Evolutionary conservation across 345 rosid genomes (phyloP).

Genomic region (Boechera divaricarpa): DNA sequence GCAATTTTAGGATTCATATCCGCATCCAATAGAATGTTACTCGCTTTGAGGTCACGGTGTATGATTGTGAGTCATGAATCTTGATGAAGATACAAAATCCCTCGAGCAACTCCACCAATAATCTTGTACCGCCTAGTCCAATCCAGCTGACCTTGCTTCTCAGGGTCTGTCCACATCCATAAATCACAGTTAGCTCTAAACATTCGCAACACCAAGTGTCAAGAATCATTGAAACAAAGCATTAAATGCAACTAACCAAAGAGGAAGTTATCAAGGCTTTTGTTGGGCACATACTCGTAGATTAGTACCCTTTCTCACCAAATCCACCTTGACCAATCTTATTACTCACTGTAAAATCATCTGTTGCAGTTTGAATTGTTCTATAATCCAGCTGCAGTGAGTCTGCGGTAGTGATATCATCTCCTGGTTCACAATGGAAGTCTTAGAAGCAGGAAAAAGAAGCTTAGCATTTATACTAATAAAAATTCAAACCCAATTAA

Average conservation of each 20-base stretch:
- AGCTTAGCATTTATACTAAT: background rate
- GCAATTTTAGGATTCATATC: too few species aligned
- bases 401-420: slow-evolving; percentile 48
- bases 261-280: slow-evolving; percentile 45
- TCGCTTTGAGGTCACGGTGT: too few species aligned
- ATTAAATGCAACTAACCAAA: slow-evolving; percentile 30
- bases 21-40: too few species aligned
- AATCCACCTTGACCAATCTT: slow-evolving; percentile 76
- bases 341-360: slow-evolving; percentile 53
- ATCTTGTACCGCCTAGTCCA: slow-evolving; percentile 61
- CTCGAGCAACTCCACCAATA: too few species aligned
- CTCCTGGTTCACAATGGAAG: slow-evolving; percentile 36
- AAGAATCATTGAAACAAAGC: slow-evolving; percentile 19
- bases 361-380: slow-evolving; percentile 55
- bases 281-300: slow-evolving; percentile 45
- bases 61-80: too few species aligned
- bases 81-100: too few species aligned
- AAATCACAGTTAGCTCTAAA: background rate
- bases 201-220: background rate
- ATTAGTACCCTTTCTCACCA: slow-evolving; percentile 48
- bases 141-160: slow-evolving; percentile 45
- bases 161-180: slow-evolving; percentile 46
- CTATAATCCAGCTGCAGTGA: slow-evolving; percentile 55
- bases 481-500: background rate
- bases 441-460: background rate